Conservation (phyloP, 2,329 filamentous ascomycete species). For the Metarhizium guizhouense region DNA sequence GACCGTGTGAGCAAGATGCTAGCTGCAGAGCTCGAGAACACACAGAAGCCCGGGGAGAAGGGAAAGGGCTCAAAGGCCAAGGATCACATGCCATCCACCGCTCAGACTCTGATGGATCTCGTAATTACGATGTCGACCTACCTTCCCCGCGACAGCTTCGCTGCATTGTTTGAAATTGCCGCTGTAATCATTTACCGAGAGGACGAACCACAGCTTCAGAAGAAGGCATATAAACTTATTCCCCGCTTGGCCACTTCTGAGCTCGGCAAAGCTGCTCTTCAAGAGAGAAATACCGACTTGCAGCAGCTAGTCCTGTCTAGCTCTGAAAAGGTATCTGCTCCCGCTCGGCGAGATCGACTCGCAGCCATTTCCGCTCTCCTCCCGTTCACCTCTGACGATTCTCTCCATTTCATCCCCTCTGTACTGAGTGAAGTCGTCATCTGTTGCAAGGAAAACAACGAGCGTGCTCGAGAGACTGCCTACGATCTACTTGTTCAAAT, state of each 20-base stretch:
- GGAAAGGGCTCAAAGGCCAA: constrained; percentile 52
- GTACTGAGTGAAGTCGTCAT: constrained; percentile 92
- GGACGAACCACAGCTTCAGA: constrained; percentile 86
- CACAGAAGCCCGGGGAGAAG: constrained; percentile 47
- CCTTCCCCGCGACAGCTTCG: constrained; percentile 78
- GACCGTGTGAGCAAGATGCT: constrained; percentile 79
- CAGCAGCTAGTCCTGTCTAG: constrained; percentile 74
- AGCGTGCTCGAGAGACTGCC: constrained; percentile 79
- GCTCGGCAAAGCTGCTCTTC: constrained; percentile 64
- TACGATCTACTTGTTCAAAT: constrained; percentile 87
- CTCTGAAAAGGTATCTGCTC: constrained; percentile 76
- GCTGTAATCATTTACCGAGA: constrained; percentile 71
- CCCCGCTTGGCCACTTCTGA: constrained; percentile 79
- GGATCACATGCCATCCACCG: constrained; percentile 79
- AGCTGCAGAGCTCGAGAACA: constrained; percentile 55
- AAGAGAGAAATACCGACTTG: constrained; percentile 66
- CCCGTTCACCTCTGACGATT: constrained; percentile 64
- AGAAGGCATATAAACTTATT: constrained; percentile 98
- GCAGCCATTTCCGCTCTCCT: constrained; percentile 75
- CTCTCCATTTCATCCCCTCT: constrained; percentile 87
- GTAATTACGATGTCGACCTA: constrained; percentile 95
- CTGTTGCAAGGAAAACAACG: constrained; percentile 94
- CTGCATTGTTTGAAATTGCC: constrained; percentile 77
- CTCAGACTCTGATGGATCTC: constrained; percentile 92
- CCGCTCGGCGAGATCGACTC: constrained; percentile 78